Percentiles rank a stretch among this genome's conserved stretches.
Conservation (phyloP, 345 rosid species). For the Odontarrhena argentea region DNA sequence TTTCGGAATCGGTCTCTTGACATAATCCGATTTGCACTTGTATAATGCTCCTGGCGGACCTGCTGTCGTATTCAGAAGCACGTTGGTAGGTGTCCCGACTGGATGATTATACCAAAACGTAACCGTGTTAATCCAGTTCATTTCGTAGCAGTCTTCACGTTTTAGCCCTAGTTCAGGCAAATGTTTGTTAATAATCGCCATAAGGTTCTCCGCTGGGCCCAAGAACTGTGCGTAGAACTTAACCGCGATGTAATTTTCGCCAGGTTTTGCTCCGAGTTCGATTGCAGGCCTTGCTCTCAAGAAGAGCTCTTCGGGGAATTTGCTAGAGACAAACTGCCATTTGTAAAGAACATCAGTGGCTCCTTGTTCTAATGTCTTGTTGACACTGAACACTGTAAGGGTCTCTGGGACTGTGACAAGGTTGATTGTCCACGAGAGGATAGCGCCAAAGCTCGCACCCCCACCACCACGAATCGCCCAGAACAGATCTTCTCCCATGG, state of each 20-base stretch:
- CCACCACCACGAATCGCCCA: slow-evolving; percentile 75
- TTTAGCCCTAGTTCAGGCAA: slow-evolving; percentile 48
- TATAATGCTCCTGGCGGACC: slow-evolving; percentile 20
- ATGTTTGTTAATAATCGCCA: slow-evolving; percentile 26
- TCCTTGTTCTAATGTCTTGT: slow-evolving; percentile 40
- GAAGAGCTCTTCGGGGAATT: slow-evolving; percentile 42
- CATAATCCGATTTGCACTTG: slow-evolving; percentile 55
- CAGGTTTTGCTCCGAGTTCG: background rate
- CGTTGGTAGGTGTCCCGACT: slow-evolving; percentile 27
- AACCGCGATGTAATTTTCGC: slow-evolving; percentile 36
- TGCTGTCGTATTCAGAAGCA: slow-evolving; percentile 35
- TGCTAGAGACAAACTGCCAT: slow-evolving; percentile 47
- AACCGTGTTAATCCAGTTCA: slow-evolving; percentile 48
- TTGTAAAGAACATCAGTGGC: slow-evolving; percentile 36
- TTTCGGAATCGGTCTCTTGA: slow-evolving; percentile 40
- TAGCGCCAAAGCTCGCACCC: slow-evolving; percentile 57
- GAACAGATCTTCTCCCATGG: slow-evolving; percentile 57
- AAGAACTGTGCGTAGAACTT: slow-evolving; percentile 46
- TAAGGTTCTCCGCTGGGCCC: slow-evolving; percentile 37
- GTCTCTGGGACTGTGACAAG: slow-evolving; percentile 52
- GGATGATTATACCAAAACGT: slow-evolving; percentile 35
- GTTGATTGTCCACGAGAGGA: slow-evolving; percentile 50
- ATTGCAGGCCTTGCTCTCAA: slow-evolving; percentile 38
- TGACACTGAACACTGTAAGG: slow-evolving; percentile 45
- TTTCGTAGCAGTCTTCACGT: slow-evolving; percentile 46